phyloP scores from a whole-genome alignment of 139 green algal species.

The Tetradesmus lagerheimii region DNA sequence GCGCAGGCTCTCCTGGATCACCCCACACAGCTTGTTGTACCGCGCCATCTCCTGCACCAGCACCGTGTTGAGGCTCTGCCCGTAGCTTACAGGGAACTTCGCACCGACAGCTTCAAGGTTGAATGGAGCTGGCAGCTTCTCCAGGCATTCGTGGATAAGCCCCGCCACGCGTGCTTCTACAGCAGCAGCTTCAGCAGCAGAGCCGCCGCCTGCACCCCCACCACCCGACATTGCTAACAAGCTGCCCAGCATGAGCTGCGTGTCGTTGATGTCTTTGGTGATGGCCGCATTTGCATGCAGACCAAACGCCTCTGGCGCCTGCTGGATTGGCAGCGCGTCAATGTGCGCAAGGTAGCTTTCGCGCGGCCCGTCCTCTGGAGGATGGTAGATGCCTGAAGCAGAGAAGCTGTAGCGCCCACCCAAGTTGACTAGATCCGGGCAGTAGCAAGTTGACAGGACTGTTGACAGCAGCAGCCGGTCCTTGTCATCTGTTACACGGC shows the following conservation, averaged over 20 bases:
- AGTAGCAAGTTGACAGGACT: conserved; percentile 72
- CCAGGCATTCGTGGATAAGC: conserved; percentile 65
- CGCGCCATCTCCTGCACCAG: conserved; percentile 73
- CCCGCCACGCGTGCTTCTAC: conserved; percentile 58
- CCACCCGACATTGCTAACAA: conserved; percentile 70
- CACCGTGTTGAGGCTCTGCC: conserved; percentile 73
- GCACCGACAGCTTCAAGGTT: conserved; percentile 70
- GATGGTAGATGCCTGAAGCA: conserved; percentile 67
- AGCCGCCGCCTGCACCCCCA: conserved; percentile 49
- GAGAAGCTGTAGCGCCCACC: conserved; percentile 51
- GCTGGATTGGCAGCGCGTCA: conserved; percentile 67
- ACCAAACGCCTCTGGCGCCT: conserved; percentile 76
- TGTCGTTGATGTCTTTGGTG: conserved; percentile 76
- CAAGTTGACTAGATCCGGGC: conserved; percentile 54
- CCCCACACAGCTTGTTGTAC: conserved; percentile 75
- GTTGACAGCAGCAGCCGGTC: conserved; percentile 78
- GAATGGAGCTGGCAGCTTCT: conserved; percentile 71
- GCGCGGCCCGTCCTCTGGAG: conserved; percentile 55
- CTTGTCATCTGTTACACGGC: conserved; percentile 85
- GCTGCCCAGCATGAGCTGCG: conserved; percentile 68
- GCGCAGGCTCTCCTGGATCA: conserved; percentile 68
- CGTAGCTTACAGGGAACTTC: conserved; percentile 70
- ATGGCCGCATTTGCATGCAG: conserved; percentile 85
- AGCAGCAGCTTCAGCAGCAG: conserved; percentile 41
- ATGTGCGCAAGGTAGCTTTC: conserved; percentile 68